Base-by-base conservation (phyloP, 306 rosid genomes). In the Vigna nakashimae region DNA sequence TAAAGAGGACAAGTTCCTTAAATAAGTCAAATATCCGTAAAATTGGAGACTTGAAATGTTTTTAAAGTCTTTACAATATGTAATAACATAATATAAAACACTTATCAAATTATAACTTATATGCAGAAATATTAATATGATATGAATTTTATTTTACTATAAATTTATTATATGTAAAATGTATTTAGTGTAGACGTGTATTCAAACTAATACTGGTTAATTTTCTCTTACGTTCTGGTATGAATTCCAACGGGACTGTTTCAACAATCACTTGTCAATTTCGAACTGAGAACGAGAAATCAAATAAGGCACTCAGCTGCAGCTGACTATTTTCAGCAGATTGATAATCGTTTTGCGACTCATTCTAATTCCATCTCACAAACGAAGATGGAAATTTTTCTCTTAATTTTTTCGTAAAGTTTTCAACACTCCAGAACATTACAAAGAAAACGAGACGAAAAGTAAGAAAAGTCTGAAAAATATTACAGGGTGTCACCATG, bases 251-350 rank as follows among this genome's bases (percentile, higher is more conserved):
- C 18, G n/a, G n/a, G 53, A 49, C 53, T 49, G 53, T 49, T 49
- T 49, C 53, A 49, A 49, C 53, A 1, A n/a, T 13, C 53, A 48
- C 57, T 11, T 43, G 34, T 81, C 84, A 49, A 69, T 8, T 40
- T 69, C 66, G 11, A 66, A 80, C 3, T 3, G 4, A 56, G 51
- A 74, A 74, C 4, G 4, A 56, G 51, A 74, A 74, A 80, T 46
- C 80, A 46, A 56, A 73, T 74, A n/a, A 14, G 67, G 4, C 75
- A 73, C 53, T 73, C 60, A 20, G 69, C 63, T 57, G 8, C 18
- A 1, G 11, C 14, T 3, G 26, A 30, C 60, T 30, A 49, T 5
- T 11, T 49, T 63, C 3, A 22, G 24, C 3, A 22, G 24, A 34
- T 28, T 36, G 10, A 18, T 1, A 32, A 32, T 15, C 28, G 14